phyloP scores from a whole-genome alignment of 202 grass and related monocot species.

The Carex arenaria region DNA sequence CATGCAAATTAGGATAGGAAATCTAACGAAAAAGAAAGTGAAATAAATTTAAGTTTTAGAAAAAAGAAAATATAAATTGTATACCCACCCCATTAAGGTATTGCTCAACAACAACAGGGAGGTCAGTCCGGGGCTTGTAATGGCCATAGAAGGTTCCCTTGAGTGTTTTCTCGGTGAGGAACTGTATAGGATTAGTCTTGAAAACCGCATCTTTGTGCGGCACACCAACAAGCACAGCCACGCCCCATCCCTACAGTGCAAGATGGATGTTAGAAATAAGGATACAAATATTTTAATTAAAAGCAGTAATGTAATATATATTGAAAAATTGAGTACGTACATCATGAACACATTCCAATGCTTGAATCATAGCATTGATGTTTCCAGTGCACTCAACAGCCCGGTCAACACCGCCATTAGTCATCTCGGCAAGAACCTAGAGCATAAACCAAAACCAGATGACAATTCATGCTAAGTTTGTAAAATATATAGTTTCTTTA shows the following conservation, averaged over 20 bases:
- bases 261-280: background rate
- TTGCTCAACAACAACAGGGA: slow-evolving; percentile 72
- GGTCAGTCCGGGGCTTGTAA: slow-evolving; percentile 65
- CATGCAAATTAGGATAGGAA: background rate
- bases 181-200: slow-evolving; percentile 68
- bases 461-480: background rate
- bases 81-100: slow-evolving; percentile 82
- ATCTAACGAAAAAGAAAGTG: background rate
- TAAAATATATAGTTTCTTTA: background rate
- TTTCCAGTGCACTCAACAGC: slow-evolving; percentile 92
- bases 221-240: slow-evolving; percentile 69
- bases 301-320: background rate
- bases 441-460: background rate
- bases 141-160: slow-evolving; percentile 91
- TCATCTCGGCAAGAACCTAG: slow-evolving; percentile 91
- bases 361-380: slow-evolving; percentile 79
- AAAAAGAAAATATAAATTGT: background rate
- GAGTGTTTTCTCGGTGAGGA: slow-evolving; percentile 67
- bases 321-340: background rate
- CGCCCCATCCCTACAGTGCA: slow-evolving; percentile 33
- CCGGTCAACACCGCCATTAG: slow-evolving; percentile 88
- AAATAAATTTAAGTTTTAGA: background rate
- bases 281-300: background rate
- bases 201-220: slow-evolving; percentile 64
- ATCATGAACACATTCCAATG: slow-evolving; percentile 96